Base-by-base conservation (phyloP, 2,329 filamentous ascomycete species). In the Talaromyces sp. region DNA sequence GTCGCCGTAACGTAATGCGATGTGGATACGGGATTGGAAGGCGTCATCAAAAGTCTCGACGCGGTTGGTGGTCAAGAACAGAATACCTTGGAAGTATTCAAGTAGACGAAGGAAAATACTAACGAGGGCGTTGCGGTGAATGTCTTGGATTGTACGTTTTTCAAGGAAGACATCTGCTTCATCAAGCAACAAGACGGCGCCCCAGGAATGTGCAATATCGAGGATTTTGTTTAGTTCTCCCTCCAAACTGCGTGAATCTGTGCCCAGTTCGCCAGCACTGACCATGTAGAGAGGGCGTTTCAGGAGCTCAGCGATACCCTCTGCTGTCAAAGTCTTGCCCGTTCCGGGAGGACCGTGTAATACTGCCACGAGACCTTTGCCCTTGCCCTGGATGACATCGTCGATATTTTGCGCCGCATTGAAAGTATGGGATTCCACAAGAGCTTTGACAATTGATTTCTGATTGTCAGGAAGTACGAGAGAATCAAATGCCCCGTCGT, bases 61-160 rank as follows among this genome's bases (percentile, higher is more conserved):
- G 1, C 92, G 87, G 74, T 96, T 96, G 2, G 93, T 96, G 0
- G 93, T 97, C 31, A 97, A 78, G 80, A 97, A 96, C 4, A 96
- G 77, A 62, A 96, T 96, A 3, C 93, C 93, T 73, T 96, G 91
- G 79, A 96, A 96, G 76, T 96, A 97, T 77, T 97, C 93, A 0
- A 97, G 82, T 64, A 94, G 83, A 0, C 92, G 88, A 2, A 97
- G 81, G 82, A 97, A 97, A 71, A 96, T 92, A 74, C 88, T 91
- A 61, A 96, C 93, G 0, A 95, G 85, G 0, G 90, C 90, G 70
- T 96, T 96, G 65, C 92, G 88, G 73, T 93, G 89, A 61, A 96
- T 89, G 71, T 96, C 91, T 68, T 92, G 88, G 72, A 92, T 88
- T 57, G 91, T 90, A 1, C 92, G 87, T 76, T 91, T 90, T 80